These are phyloP conservation scores for Papiliotrema flavescens DNA, from an alignment of 1,284 basidiomycete genomes.

Conservation along the genomic window DNA sequence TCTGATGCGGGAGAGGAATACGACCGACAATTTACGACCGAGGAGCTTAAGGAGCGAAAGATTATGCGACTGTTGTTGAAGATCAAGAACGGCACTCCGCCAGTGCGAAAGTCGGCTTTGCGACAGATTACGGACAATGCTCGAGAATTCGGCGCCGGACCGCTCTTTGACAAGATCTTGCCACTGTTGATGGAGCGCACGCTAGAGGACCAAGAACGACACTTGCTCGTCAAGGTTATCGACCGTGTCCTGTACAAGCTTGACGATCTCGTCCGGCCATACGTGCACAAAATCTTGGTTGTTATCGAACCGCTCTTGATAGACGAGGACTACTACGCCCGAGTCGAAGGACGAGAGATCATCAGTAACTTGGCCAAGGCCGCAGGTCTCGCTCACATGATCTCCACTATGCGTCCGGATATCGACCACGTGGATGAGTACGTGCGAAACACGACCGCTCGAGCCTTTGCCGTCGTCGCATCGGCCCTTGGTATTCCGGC, in stretches of 20 bases:
- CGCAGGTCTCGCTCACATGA: conserved; percentile 99
- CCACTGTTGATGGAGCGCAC: conserved; percentile 98
- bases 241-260: conserved; percentile 98
- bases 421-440: conserved; percentile 99
- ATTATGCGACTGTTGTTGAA: conserved; percentile 99
- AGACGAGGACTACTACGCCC: conserved; percentile 99
- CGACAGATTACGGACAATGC: conserved; percentile 99
- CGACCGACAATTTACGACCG: conserved; percentile 74
- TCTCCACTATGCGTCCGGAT: conserved; percentile 99
- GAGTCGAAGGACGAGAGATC: conserved; percentile 98
- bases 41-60: conserved; percentile 98
- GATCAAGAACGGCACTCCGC: conserved; percentile 99
- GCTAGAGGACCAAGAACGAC: conserved; percentile 97
- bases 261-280: conserved; percentile 96
- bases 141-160: conserved; percentile 95
- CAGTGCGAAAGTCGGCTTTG: conserved; percentile 94
- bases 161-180: conserved; percentile 98
- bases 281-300: conserved; percentile 98
- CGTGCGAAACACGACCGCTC: conserved; percentile 96
- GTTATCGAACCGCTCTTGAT: conserved; percentile 99
- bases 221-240: conserved; percentile 98
- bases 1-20: conserved; percentile 82
- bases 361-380: conserved; percentile 99
- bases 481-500: conserved; percentile 97
- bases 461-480: conserved; percentile 98